phyloP scores from a whole-genome alignment of 1,139 yeast genomes.

The Suhomyces ambrosiae region DNA sequence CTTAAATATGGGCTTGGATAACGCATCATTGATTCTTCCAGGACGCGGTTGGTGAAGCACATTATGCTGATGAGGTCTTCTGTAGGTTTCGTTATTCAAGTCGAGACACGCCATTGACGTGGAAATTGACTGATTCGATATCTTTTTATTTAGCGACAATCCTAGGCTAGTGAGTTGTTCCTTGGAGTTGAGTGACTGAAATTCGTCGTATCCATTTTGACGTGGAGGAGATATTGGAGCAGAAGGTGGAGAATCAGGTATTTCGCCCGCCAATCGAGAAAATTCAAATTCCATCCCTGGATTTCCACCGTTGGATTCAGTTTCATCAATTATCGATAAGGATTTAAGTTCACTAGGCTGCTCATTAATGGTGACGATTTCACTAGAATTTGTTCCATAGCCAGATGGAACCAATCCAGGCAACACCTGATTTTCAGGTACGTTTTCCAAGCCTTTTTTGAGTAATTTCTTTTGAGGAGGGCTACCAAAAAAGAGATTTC shows the following conservation, averaged over 20 bases:
- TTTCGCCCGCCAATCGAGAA: constrained; percentile 14
- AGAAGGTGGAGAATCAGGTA: constrained; percentile 53
- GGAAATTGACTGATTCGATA: constrained; percentile 24
- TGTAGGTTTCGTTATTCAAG: constrained; percentile 14
- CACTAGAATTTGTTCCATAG: constrained; percentile 1
- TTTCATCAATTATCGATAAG: constrained; percentile 19
- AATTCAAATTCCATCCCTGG: constrained; percentile 5
- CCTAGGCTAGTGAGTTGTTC: constrained; percentile 10
- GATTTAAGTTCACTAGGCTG: constrained; percentile 21
- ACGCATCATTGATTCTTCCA: constrained; percentile 12
- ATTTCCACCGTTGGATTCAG: constrained; percentile 12
- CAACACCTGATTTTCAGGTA: constrained; percentile 6
- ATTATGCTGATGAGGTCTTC: constrained; percentile 1
- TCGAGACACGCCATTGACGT: constrained; percentile 38
- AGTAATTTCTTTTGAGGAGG: constrained; percentile 4
- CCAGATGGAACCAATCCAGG: constrained; percentile 4
- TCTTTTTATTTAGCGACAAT: constrained; percentile 22
- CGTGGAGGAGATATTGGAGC: constrained; percentile 49
- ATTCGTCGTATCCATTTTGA: constrained; percentile 15
- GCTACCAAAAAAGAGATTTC: constrained; percentile 36
- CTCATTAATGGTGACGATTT: constrained; percentile 12
- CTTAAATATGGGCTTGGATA: constrained; percentile 22
- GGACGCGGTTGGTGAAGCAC: no score
- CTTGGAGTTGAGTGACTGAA: constrained; percentile 7
- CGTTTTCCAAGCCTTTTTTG: constrained; percentile 3